These are phyloP conservation scores for Trypethelium eluteriae DNA, from an alignment of 495 filamentous ascomycete species.

Conservation along the genomic window DNA sequence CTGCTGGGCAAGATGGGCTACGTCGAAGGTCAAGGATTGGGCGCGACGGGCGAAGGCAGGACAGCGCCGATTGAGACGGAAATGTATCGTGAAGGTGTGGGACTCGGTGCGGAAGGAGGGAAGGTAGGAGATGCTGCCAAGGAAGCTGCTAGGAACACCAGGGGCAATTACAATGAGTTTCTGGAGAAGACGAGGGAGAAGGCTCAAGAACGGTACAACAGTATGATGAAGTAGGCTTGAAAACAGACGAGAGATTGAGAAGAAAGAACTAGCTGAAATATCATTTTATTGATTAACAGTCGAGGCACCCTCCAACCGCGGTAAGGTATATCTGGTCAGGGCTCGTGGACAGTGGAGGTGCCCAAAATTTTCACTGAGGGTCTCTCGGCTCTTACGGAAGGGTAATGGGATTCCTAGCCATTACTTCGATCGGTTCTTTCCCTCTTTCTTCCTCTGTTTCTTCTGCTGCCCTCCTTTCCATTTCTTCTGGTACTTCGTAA, in stretches of 20 bases:
- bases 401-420: no score
- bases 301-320: no score
- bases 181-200: slow-evolving; percentile 69
- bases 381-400: no score
- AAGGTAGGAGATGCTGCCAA: slow-evolving; percentile 77
- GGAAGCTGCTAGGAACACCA: slow-evolving; percentile 67
- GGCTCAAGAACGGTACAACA: slow-evolving; percentile 55
- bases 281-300: no score
- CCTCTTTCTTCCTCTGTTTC: no score
- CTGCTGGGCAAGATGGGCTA: slow-evolving; percentile 89
- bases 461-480: no score
- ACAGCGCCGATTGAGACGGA: slow-evolving; percentile 70
- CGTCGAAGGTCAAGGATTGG: slow-evolving; percentile 71
- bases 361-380: no score
- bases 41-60: slow-evolving; percentile 68
- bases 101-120: slow-evolving; percentile 74
- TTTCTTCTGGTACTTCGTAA: no score
- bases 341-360: no score
- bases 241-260: neutral
- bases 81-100: slow-evolving; percentile 75
- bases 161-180: slow-evolving; percentile 63
- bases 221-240: neutral
- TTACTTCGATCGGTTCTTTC: no score
- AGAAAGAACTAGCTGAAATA: neutral
- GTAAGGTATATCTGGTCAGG: no score